A percentile compares a stretch with the other conserved stretches of the same genome.
These are phyloP conservation scores for Gossypium herbaceum DNA, from an alignment of 345 rosid species.

Conservation along the genomic window DNA sequence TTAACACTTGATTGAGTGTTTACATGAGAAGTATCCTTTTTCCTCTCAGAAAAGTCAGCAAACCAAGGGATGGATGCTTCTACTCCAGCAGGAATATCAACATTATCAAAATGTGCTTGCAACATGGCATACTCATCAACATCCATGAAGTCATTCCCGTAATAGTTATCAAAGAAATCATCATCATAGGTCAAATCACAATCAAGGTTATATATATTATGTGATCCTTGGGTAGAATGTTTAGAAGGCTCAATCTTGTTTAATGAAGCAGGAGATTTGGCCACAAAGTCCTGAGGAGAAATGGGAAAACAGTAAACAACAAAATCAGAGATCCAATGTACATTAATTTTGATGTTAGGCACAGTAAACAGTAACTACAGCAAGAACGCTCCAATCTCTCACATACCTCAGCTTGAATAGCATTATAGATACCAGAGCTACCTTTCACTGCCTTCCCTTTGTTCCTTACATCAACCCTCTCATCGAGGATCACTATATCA, in stretches of 20 bases:
- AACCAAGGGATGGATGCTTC: slow-evolving; percentile 73
- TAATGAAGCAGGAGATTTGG: slow-evolving; percentile 17
- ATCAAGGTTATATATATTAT: slow-evolving; percentile 33
- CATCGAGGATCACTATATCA: slow-evolving; percentile 39
- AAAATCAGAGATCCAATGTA: not conserved
- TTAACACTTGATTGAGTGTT: slow-evolving; percentile 16
- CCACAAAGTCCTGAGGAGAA: slow-evolving; percentile 28
- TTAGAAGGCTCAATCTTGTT: slow-evolving; percentile 18
- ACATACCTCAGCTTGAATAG: slow-evolving; percentile 29
- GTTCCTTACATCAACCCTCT: slow-evolving; percentile 32
- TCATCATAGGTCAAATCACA: slow-evolving; percentile 35
- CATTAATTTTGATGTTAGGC: not conserved
- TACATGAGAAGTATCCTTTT: slow-evolving; percentile 22
- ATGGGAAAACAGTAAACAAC: not conserved
- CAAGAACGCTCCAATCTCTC: slow-evolving; percentile 11
- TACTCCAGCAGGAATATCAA: slow-evolving; percentile 71
- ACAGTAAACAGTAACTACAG: not conserved
- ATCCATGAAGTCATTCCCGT: slow-evolving; percentile 30
- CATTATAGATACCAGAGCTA: slow-evolving; percentile 21
- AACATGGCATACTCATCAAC: slow-evolving; percentile 44
- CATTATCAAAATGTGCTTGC: slow-evolving; percentile 66
- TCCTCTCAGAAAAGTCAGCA: slow-evolving; percentile 27
- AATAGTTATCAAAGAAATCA: slow-evolving; percentile 19
- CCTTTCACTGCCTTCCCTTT: slow-evolving; percentile 59
- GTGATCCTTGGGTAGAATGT: slow-evolving; percentile 29